A percentile compares a stretch with the other conserved stretches of the same genome.
Conservation (phyloP, 2,329 filamentous ascomycete species). For the Beauveria bassiana region DNA sequence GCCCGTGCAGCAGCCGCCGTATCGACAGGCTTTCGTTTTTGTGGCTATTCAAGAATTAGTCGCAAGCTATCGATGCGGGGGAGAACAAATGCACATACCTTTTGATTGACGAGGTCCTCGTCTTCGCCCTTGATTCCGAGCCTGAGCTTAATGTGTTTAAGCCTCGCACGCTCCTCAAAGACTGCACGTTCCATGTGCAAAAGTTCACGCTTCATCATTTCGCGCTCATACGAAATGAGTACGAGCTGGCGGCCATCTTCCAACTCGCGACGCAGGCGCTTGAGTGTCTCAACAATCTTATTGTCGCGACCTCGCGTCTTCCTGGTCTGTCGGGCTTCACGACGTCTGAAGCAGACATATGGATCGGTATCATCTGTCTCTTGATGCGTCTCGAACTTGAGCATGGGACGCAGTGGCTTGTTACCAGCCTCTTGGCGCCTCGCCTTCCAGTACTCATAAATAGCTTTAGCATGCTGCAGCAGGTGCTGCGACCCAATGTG, state of each 20-base stretch:
- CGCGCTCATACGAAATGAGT: slow-evolving; percentile 68
- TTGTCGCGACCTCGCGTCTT: slow-evolving; percentile 93
- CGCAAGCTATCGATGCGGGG: neutral
- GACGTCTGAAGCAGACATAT: slow-evolving; percentile 94
- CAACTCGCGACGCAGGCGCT: slow-evolving; percentile 81
- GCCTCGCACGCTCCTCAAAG: slow-evolving; percentile 72
- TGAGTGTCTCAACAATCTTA: slow-evolving; percentile 89
- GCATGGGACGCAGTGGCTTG: slow-evolving; percentile 62
- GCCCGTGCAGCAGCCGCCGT: slow-evolving; percentile 53
- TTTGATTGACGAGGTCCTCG: slow-evolving; percentile 90
- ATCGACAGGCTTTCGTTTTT: slow-evolving; percentile 61
- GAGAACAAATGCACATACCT: slow-evolving; percentile 47
- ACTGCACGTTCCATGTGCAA: slow-evolving; percentile 67
- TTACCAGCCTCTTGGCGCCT: slow-evolving; percentile 61
- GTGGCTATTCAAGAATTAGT: slow-evolving; percentile 45
- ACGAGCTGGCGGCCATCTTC: slow-evolving; percentile 82
- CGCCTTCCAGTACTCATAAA: slow-evolving; percentile 86
- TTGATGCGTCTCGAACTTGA: slow-evolving; percentile 92
- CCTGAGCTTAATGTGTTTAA: slow-evolving; percentile 84
- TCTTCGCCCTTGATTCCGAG: slow-evolving; percentile 88
- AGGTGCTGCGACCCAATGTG: slow-evolving; percentile 42
- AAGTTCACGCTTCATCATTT: slow-evolving; percentile 69
- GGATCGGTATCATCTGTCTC: slow-evolving; percentile 94
- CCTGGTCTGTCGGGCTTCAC: slow-evolving; percentile 86
- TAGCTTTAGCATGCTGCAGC: slow-evolving; percentile 58